Percentiles rank a stretch among this genome's conserved stretches.
Conservation (phyloP, 2,329 filamentous ascomycete genomes). For the Scedosporium aurantiacum region DNA sequence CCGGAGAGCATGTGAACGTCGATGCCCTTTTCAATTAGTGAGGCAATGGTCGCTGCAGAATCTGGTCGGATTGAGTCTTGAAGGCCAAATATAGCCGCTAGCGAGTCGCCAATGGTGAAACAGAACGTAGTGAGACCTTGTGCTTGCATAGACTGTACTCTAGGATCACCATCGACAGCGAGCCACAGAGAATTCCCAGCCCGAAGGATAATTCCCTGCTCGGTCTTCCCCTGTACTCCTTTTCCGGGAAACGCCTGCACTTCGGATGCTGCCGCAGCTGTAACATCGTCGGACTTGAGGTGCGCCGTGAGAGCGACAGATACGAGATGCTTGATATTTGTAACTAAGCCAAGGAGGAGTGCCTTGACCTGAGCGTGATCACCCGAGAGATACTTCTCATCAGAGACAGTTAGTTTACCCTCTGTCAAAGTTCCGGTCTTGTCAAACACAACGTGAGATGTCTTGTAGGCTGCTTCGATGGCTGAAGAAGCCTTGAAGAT, state of each 20-base stretch:
- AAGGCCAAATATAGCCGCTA: constrained; percentile 33
- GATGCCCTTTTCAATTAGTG: constrained; percentile 27
- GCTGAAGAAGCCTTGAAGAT: constrained; percentile 57
- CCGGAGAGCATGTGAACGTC: constrained; percentile 39
- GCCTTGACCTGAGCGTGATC: background rate
- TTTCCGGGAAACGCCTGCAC: background rate
- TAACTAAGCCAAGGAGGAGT: constrained; percentile 10
- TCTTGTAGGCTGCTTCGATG: constrained; percentile 51
- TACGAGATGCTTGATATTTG: constrained; percentile 9
- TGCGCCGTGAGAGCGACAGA: background rate
- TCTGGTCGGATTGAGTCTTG: constrained; percentile 34
- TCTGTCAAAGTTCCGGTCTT: constrained; percentile 69
- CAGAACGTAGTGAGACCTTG: constrained; percentile 34
- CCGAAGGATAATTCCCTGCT: constrained; percentile 19
- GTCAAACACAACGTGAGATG: constrained; percentile 62
- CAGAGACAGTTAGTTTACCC: constrained; percentile 36
- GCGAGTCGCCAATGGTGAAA: constrained; percentile 25
- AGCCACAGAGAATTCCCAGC: constrained; percentile 44
- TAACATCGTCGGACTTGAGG: background rate
- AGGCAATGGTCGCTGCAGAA: constrained; percentile 21
- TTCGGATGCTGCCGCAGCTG: constrained; percentile 6
- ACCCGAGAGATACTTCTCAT: constrained; percentile 4
- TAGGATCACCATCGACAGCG: constrained; percentile 16
- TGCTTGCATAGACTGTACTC: constrained; percentile 23
- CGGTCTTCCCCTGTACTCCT: background rate